Evolutionary conservation across 345 rosid species (phyloP).

Genomic region (Draba incana): DNA sequence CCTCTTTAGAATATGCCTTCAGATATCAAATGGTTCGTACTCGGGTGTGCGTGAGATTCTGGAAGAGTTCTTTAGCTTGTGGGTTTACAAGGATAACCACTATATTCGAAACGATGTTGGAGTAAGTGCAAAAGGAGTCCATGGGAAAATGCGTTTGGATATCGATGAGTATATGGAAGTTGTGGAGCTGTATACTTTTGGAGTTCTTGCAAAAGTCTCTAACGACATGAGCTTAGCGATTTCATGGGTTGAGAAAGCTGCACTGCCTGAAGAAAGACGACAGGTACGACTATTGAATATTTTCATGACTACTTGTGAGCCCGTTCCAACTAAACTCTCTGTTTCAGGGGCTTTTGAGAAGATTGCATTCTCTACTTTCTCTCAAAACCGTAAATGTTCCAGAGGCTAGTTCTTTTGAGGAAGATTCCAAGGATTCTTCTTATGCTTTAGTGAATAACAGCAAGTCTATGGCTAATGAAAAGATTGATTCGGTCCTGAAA

Average conservation of each 20-base stretch:
- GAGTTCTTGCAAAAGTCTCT: constrained; percentile 58
- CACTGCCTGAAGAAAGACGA: constrained; percentile 70
- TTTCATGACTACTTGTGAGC: constrained; percentile 12
- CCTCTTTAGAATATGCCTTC: constrained; percentile 64
- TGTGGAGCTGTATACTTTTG: constrained; percentile 68
- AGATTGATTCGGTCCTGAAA: constrained; percentile 39
- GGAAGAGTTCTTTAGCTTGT: constrained; percentile 72
- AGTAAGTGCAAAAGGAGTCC: constrained; percentile 39
- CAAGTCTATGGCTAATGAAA: constrained; percentile 35
- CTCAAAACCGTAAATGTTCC: constrained; percentile 42
- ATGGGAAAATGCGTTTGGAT: constrained; percentile 46
- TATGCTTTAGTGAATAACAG: constrained; percentile 35
- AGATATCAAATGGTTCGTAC: constrained; percentile 63
- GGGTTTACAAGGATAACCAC: constrained; percentile 58
- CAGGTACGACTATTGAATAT: constrained; percentile 51
- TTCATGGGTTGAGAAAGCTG: constrained; percentile 83
- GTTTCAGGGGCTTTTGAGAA: constrained; percentile 71
- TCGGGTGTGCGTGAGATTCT: constrained; percentile 61
- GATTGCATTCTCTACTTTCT: constrained; percentile 61
- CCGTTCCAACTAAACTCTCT: constrained; percentile 12
- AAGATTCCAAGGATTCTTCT: constrained; percentile 38
- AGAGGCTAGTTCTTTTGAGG: constrained; percentile 39
- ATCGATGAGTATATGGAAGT: constrained; percentile 59
- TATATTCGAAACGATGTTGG: constrained; percentile 45
- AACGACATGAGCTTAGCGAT: constrained; percentile 62